phyloP scores from a whole-genome alignment of 495 filamentous ascomycete species.

The Penicillium cinerascens region DNA sequence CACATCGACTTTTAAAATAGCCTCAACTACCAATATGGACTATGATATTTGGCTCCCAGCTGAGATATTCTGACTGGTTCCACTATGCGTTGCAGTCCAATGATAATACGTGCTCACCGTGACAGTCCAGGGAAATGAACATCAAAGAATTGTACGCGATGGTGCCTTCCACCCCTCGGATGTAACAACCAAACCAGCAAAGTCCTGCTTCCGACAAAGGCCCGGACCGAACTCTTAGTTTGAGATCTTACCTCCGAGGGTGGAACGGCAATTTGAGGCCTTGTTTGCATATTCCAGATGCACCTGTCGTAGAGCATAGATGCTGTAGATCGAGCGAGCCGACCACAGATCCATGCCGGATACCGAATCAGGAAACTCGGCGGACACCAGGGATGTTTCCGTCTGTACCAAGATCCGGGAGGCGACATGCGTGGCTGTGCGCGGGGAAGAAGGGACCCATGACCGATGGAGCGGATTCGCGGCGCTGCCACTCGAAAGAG shows the following conservation, averaged over 20 bases:
- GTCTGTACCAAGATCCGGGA: constrained; percentile 5
- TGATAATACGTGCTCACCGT: constrained; percentile 1
- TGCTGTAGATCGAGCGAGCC: background rate
- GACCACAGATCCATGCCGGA: constrained; percentile 2
- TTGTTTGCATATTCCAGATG: background rate
- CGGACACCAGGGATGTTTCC: constrained; percentile 16
- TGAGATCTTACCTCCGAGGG: constrained; percentile 15
- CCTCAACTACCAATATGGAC: constrained; percentile 2
- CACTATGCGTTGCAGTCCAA: background rate
- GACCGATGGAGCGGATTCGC: constrained; percentile 10
- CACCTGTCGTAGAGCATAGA: background rate
- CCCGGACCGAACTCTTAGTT: constrained; percentile 6
- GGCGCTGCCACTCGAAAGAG: background rate
- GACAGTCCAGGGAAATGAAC: background rate
- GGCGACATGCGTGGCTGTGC: constrained; percentile 1
- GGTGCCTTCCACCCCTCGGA: constrained; percentile 10
- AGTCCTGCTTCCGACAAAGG: background rate
- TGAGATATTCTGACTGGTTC: background rate
- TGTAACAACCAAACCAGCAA: constrained; percentile 4
- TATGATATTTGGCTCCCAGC: background rate
- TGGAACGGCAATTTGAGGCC: constrained; percentile 6
- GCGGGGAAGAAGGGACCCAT: constrained; percentile 13
- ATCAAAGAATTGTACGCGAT: background rate
- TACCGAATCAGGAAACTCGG: constrained; percentile 1
- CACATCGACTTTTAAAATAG: background rate